These are phyloP conservation scores for Corinectria fuckeliana DNA, from an alignment of 2,329 filamentous ascomycete species.

Conservation along the genomic window DNA sequence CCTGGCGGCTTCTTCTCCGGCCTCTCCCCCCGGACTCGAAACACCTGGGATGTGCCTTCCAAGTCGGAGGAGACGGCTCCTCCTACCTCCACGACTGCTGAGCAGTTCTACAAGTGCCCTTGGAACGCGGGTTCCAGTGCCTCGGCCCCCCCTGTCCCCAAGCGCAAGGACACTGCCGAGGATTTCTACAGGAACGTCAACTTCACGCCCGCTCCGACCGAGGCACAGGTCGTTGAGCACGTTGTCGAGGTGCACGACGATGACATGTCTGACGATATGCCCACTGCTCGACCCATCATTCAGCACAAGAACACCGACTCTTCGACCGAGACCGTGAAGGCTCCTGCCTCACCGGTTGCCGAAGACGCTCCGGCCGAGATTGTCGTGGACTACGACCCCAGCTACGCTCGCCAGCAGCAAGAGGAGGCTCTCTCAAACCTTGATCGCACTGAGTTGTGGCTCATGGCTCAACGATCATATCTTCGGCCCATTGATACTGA, in stretches of 20 bases:
- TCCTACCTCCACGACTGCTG: constrained; percentile 88
- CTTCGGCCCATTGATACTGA: constrained; percentile 69
- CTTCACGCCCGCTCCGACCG: constrained; percentile 48
- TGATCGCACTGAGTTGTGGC: constrained; percentile 86
- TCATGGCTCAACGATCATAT: constrained; percentile 81
- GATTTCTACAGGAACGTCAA: constrained; percentile 48
- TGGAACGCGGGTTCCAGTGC: constrained; percentile 61
- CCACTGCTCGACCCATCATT: constrained; percentile 65
- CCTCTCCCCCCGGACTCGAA: constrained; percentile 75
- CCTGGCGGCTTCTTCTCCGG: constrained; percentile 92
- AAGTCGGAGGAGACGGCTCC: constrained; percentile 61
- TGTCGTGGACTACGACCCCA: constrained; percentile 73
- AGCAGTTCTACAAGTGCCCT: constrained; percentile 87
- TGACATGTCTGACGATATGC: constrained; percentile 64
- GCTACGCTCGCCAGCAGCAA: constrained; percentile 77
- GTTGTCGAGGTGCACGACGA: constrained; percentile 65
- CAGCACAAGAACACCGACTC: constrained; percentile 41
- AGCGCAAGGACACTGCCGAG: constrained; percentile 47
- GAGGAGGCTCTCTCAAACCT: constrained; percentile 74
- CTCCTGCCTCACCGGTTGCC: constrained; percentile 50
- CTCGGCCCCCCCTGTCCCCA: constrained; percentile 45
- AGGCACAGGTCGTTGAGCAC: constrained; percentile 61
- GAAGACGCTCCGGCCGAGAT: constrained; percentile 70
- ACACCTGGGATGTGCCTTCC: constrained; percentile 77
- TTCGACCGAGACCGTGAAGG: constrained; percentile 40